Evolutionary conservation across 2,329 filamentous ascomycete species (phyloP), one percentile per base, ranked within the genome.

Genomic region (Pseudocercospora pini-densiflorae): DNA sequence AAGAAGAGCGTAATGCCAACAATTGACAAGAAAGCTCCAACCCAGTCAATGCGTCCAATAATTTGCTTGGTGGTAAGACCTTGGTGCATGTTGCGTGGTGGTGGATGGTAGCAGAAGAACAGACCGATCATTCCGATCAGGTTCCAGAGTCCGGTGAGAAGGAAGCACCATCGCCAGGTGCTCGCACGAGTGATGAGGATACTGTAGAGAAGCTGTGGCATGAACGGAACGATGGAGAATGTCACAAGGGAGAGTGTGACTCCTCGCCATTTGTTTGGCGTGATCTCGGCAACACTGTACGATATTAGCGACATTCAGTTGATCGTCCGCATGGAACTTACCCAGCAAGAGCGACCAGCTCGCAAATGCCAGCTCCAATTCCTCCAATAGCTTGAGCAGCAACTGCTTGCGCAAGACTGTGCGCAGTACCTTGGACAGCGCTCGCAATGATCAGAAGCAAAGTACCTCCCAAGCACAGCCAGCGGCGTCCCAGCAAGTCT

Each of bases 151-250:
- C 79, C 83, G 10, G 84, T 83, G 16, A 88, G 76, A 10, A 86
- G 75, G 24, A 85, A 85, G 54, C 86, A 81, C 66, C 83, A 87
- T 62, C 87, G 80, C 86, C 86, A 88, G 49, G 76, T 79, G 36
- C 81, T 78, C 21, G 78, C 69, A 45, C 76, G 69, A 7, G 83
- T 77, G 36, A 87, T 85, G 77, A 89, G 79, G 73, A 90, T 87
- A 27, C 81, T 86, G 79, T 84, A 90, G 43, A 90, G 77, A 0
- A 88, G 86, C 1, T 87, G 85, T 0, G 88, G 87, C 64, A 84
- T 84, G 74, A 89, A 89, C 0, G 87, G 88, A 0, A 88, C 69
- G 64, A 90, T 88, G 65, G 85, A 87, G 71, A 89, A 83, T 55
- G 89, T 85, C 10, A 90, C 77, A 0, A 72, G 63, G 24, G 70